These are phyloP conservation scores for Amanita muscaria DNA, from an alignment of 768 basidiomycete species.

Conservation along the genomic window DNA sequence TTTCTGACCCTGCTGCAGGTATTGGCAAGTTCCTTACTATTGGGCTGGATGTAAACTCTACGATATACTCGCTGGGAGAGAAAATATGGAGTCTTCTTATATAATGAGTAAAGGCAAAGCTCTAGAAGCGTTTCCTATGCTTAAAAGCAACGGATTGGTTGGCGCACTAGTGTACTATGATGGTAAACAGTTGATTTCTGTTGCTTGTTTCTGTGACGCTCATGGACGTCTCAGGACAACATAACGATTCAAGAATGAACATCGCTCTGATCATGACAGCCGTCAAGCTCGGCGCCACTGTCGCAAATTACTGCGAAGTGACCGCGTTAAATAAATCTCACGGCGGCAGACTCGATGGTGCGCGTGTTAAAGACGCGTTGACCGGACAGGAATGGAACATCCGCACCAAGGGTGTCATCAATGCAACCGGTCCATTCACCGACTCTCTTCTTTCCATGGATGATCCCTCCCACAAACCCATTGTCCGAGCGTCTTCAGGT, in stretches of 20 bases:
- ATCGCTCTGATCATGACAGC: conserved; percentile 91
- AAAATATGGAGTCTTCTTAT: conserved; percentile 95
- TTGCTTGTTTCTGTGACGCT: neutral
- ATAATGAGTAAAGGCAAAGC: conserved; percentile 93
- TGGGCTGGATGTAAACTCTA: conserved; percentile 94
- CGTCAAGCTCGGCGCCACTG: conserved; percentile 81
- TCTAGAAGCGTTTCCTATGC: conserved; percentile 91
- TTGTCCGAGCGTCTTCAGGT: conserved; percentile 89
- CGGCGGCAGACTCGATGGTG: conserved; percentile 61
- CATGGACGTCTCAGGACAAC: conserved; percentile 59
- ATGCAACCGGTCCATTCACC: conserved; percentile 93
- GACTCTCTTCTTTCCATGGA: conserved; percentile 82
- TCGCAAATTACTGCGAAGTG: conserved; percentile 88
- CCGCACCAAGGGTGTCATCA: conserved; percentile 85
- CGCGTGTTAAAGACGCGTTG: conserved; percentile 69
- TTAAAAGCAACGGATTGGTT: conserved; percentile 85
- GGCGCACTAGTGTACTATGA: conserved; percentile 98
- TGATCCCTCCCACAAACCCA: conserved; percentile 66
- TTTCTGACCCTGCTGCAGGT: conserved; percentile 32
- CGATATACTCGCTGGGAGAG: conserved; percentile 88
- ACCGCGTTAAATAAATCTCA: conserved; percentile 61
- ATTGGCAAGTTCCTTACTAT: conserved; percentile 98
- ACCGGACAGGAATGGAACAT: conserved; percentile 80
- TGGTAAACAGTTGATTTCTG: conserved; percentile 42
- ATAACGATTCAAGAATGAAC: conserved; percentile 99